Evolutionary conservation across 441 rosid species (phyloP).

Genomic region (Melastoma candidum): DNA sequence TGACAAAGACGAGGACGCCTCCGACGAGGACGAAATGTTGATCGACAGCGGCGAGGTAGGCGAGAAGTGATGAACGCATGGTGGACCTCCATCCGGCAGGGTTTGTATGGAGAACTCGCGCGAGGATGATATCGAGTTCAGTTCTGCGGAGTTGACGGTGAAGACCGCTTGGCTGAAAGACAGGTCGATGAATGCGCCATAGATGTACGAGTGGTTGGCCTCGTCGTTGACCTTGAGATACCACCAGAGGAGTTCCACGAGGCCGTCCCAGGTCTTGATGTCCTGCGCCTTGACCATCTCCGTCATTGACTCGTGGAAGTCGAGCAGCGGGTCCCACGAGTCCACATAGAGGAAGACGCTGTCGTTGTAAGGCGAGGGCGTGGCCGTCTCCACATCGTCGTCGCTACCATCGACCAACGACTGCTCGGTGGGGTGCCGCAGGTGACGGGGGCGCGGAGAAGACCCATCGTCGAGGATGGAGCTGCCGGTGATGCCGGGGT

Average conservation of each 20-base stretch:
- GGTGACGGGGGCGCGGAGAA: too few species aligned
- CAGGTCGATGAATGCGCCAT: constrained; percentile 71
- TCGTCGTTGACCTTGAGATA: constrained; percentile 49
- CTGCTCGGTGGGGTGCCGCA: too few species aligned
- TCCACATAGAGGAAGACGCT: constrained; percentile 44
- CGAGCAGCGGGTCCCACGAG: constrained; percentile 43
- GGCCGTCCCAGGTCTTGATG: constrained; percentile 39
- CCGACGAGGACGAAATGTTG: too few species aligned
- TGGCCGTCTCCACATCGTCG: too few species aligned
- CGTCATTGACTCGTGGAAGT: constrained; percentile 76
- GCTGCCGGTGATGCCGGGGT: constrained; percentile 44
- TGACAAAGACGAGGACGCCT: too few species aligned
- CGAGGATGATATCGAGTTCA: not conserved
- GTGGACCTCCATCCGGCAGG: constrained; percentile 26
- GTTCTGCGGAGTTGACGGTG: constrained; percentile 6
- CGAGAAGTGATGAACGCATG: too few species aligned
- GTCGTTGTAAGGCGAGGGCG: too few species aligned
- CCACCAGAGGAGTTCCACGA: constrained; percentile 52
- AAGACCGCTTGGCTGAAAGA: constrained; percentile 28
- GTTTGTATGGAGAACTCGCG: constrained; percentile 20
- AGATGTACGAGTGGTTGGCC: constrained; percentile 53
- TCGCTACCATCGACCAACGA: too few species aligned
- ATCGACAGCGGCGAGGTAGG: too few species aligned
- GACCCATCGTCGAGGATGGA: constrained; percentile 31
- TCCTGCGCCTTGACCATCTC: constrained; percentile 78